Conservation (phyloP, 768 basidiomycete species). For the Tricholoma sp. region DNA sequence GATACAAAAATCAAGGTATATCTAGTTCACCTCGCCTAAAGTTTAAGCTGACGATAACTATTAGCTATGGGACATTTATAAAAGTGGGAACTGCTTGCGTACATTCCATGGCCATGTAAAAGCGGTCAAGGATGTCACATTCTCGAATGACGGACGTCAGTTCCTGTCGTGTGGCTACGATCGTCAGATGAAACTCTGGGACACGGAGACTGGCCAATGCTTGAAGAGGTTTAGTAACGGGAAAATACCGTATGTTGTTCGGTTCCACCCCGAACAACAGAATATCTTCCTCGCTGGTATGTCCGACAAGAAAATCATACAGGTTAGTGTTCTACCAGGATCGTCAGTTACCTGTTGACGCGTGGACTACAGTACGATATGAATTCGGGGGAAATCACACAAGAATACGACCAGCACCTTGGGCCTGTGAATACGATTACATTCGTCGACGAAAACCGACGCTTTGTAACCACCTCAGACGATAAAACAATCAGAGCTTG, state of each 20-base stretch:
- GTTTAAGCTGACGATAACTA: conserved; percentile 7
- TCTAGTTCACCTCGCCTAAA: conserved; percentile 2
- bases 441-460: conserved; percentile 95
- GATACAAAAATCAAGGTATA: conserved; percentile 96
- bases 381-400: conserved; percentile 89
- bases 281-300: conserved; percentile 96
- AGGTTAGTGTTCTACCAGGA: conserved; percentile 45
- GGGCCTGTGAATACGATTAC: conserved; percentile 99
- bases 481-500: conserved; percentile 99
- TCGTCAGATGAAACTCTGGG: conserved; percentile 98
- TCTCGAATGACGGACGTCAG: conserved; percentile 86
- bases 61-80: conserved; percentile 98
- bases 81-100: conserved; percentile 91
- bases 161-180: conserved; percentile 96
- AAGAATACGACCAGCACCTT: conserved; percentile 98
- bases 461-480: conserved; percentile 97
- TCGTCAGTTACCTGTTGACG: conserved; percentile 1
- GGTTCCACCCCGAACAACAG: conserved; percentile 94
- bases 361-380: conserved; percentile 79
- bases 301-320: conserved; percentile 99
- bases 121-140: conserved; percentile 93
- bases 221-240: conserved; percentile 95
- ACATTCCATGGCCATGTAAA: conserved; percentile 97
- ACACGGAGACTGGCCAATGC: conserved; percentile 98
- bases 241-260: conserved; percentile 93